Evolutionary conservation across 2,329 filamentous ascomycete genomes (phyloP).

Genomic region (Colletotrichum sansevieriae): DNA sequence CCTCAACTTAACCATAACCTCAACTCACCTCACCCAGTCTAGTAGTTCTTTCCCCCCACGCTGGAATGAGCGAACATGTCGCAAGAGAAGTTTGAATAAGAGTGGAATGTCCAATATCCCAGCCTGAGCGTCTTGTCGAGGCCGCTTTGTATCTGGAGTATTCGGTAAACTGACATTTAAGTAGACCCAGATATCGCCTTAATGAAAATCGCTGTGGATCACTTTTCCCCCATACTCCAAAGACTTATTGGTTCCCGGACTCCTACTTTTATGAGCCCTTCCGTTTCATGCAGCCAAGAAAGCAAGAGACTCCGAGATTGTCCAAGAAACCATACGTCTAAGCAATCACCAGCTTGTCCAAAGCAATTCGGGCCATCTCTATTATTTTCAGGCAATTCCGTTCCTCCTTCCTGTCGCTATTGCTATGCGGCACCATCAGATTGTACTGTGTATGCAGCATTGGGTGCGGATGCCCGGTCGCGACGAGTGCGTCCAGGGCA

Average conservation of each 20-base stretch:
- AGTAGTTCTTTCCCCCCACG: no score
- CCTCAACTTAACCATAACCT: not conserved
- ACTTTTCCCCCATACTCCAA: conserved; percentile 21
- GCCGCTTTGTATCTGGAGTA: not conserved
- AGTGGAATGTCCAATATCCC: conserved; percentile 22
- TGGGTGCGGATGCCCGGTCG: conserved; percentile 52
- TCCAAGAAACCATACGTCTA: conserved; percentile 45
- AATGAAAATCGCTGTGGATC: not conserved
- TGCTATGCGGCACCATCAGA: conserved; percentile 50
- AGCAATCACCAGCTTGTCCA: conserved; percentile 68
- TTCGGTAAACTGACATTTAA: not conserved
- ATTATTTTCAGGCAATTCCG: conserved; percentile 65
- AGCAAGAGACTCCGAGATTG: not conserved
- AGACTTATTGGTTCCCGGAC: not conserved
- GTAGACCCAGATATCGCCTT: not conserved
- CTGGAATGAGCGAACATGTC: not conserved
- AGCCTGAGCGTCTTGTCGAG: not conserved
- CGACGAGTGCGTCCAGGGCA: conserved; percentile 60
- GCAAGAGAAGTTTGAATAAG: not conserved
- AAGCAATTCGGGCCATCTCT: conserved; percentile 65
- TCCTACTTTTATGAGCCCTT: not conserved
- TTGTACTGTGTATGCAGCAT: conserved; percentile 45
- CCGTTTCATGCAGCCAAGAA: not conserved
- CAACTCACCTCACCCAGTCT: not conserved
- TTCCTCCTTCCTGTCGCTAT: conserved; percentile 52